These are phyloP conservation scores for Parmales sp. DNA, from an alignment of 108 stramenopile species.

Conservation along the genomic window DNA sequence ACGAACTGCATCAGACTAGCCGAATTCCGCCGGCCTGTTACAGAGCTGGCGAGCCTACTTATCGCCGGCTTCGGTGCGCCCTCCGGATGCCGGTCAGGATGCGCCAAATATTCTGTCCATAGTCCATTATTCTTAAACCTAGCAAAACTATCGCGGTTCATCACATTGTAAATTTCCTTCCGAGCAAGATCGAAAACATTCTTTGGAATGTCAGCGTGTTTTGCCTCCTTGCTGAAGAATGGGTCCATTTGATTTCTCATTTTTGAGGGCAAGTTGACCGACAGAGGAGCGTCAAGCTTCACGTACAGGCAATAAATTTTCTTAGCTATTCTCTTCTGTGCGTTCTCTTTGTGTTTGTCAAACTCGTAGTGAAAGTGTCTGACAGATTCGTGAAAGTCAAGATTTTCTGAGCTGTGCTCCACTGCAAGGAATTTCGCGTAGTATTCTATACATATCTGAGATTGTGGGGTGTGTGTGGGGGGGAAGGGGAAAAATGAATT, in stretches of 20 bases:
- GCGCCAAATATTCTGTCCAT: background rate
- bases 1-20: background rate
- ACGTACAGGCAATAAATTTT: background rate
- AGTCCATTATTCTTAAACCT: background rate
- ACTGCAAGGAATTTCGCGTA: background rate
- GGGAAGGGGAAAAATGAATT: too few relatives aligned
- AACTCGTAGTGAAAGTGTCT: constrained; percentile 1
- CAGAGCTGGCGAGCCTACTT: background rate
- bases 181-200: background rate
- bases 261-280: constrained; percentile 3
- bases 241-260: background rate
- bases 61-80: background rate
- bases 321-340: background rate
- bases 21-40: background rate
- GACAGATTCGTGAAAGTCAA: constrained; percentile 2
- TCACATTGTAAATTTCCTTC: constrained; percentile 1
- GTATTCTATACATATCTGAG: constrained; percentile 2
- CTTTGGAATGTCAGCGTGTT: background rate
- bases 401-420: constrained; percentile 11
- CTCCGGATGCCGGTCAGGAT: constrained; percentile 3
- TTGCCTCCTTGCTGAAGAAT: background rate
- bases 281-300: background rate
- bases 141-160: constrained; percentile 1
- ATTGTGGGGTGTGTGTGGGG: too few relatives aligned
- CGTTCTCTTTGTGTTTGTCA: background rate